Conservation (phyloP, 2,329 filamentous ascomycete genomes). For the Pseudogymnoascus sp. region DNA sequence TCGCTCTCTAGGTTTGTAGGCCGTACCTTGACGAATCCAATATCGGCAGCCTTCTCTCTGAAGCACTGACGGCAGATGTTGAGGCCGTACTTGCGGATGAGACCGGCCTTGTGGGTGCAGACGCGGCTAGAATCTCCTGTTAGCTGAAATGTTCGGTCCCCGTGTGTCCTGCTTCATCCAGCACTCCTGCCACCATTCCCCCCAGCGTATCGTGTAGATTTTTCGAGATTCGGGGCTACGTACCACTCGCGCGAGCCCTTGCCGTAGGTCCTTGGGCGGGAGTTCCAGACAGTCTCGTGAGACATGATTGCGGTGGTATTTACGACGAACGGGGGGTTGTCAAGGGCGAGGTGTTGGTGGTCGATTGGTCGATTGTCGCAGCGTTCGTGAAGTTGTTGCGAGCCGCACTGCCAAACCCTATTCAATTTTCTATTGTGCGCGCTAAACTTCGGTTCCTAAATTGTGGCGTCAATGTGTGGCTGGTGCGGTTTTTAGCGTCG, state of each 20-base stretch:
- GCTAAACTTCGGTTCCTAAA: conserved; percentile 7
- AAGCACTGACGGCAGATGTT: conserved; percentile 79
- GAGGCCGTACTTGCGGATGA: conserved; percentile 99
- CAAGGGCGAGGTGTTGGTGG: conserved; percentile 6
- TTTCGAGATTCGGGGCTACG: conserved; percentile 29
- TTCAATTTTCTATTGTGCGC: conserved; percentile 8
- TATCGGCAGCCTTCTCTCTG: conserved; percentile 65
- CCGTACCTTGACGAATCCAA: conserved; percentile 63
- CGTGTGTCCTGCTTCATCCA: neutral
- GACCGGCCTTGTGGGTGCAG: conserved; percentile 94
- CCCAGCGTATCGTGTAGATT: conserved; percentile 18
- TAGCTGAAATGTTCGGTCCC: conserved; percentile 12
- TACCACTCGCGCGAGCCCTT: conserved; percentile 94
- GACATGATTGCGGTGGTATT: conserved; percentile 51
- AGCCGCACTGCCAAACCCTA: conserved; percentile 7
- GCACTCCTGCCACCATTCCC: conserved; percentile 17
- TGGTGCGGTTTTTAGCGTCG: conserved; percentile 3
- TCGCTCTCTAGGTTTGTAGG: neutral
- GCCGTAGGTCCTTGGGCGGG: conserved; percentile 92
- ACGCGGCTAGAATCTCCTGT: conserved; percentile 50
- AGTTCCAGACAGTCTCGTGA: conserved; percentile 99
- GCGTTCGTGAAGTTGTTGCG: conserved; percentile 8
- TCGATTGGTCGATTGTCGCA: conserved; percentile 9
- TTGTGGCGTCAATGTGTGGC: conserved; percentile 6
- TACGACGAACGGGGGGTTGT: conserved; percentile 10